A percentile compares a stretch with the other conserved stretches of the same genome.
Conservation (phyloP, 345 rosid genomes). For the Lagerstroemia speciosa region DNA sequence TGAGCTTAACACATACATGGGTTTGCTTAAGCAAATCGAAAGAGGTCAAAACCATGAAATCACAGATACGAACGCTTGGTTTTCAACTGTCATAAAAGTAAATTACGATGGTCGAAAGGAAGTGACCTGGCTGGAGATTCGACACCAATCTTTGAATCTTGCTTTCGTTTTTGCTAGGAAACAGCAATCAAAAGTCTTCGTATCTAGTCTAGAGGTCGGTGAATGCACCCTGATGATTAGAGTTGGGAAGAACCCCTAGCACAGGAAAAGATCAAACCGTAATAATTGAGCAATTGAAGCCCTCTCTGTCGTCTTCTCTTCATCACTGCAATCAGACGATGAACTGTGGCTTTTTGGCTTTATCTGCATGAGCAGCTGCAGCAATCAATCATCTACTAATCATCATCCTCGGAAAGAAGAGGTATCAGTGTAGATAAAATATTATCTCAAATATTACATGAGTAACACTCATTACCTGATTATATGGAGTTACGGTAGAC, state of each 20-base stretch:
- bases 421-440: neutral
- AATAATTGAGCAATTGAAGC: neutral
- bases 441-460: no score
- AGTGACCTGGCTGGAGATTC: no score
- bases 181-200: no score
- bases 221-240: no score
- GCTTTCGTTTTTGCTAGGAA: neutral
- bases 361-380: neutral
- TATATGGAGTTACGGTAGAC: no score
- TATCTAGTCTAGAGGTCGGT: no score
- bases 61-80: no score
- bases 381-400: neutral
- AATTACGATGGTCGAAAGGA: no score
- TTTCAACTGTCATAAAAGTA: no score
- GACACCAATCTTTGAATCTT: neutral
- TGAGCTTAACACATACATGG: conserved; percentile 9
- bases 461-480: no score
- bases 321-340: no score
- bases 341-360: neutral
- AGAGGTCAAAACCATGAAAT: neutral
- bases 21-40: neutral
- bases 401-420: neutral
- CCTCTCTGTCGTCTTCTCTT: neutral
- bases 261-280: neutral
- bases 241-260: no score